Base-by-base conservation (phyloP, 2,329 filamentous ascomycete species). In the Plenodomus tracheiphilus region DNA sequence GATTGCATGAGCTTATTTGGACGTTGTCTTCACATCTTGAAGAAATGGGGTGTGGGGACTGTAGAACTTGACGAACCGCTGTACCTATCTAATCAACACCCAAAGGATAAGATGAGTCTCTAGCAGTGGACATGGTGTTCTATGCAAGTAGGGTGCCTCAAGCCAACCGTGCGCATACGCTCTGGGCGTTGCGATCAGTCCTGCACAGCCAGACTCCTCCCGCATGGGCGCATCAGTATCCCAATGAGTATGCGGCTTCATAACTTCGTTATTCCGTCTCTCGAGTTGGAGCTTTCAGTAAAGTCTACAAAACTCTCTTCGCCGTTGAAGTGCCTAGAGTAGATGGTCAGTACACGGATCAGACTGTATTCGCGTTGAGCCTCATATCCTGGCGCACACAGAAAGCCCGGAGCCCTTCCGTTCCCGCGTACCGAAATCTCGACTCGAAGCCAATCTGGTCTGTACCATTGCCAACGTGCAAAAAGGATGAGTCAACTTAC, bases 401-500 rank as follows among this genome's bases (percentile, higher is more conserved):
- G n/a, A n/a, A n/a, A n/a, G n/a, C n/a, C n/a, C n/a, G n/a, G n/a
- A n/a, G n/a, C n/a, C n/a, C n/a, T n/a, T n/a, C n/a, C n/a, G n/a
- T n/a, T n/a, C n/a, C n/a, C n/a, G n/a, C n/a, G n/a, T n/a, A n/a
- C n/a, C n/a, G n/a, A n/a, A n/a, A n/a, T n/a, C n/a, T n/a, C n/a
- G n/a, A n/a, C n/a, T n/a, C n/a, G n/a, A n/a, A n/a, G n/a, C n/a
- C n/a, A n/a, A n/a, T n/a, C n/a, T 21, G 18, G 25, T 32, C n/a
- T 3, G 36, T 22, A 6, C 42, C 53, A 51, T 16, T 53, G 2
- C 40, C 6, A 41, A 16, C 5, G 20, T 11, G 8, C 17, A 8
- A 35, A 22, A 21, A 13, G n/a, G 43, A 47, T 28, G 36, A 17
- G 19, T 19, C 20, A 9, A 70, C 69, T 64, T 73, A 94, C 91